Percentiles rank a stretch among this genome's conserved stretches.
Conservation (phyloP, 495 filamentous ascomycete species). For the Lasiosphaeriaceae sp. region DNA sequence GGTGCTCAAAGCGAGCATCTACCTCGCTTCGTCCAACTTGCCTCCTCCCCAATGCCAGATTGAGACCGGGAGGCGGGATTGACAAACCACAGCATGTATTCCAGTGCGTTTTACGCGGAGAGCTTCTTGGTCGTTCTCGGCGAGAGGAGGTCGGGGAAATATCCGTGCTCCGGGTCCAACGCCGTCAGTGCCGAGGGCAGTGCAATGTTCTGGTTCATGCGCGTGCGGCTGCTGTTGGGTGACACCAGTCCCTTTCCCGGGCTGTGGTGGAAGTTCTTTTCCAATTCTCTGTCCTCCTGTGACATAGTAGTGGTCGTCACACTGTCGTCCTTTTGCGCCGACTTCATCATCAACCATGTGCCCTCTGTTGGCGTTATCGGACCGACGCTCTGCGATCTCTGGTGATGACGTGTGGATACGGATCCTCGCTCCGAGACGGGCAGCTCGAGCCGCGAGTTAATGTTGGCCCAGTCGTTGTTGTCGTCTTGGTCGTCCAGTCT, state of each 20-base stretch:
- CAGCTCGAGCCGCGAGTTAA: slow-evolving; percentile 70
- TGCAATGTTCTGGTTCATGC: slow-evolving; percentile 19
- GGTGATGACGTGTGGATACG: slow-evolving; percentile 25
- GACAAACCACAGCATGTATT: neutral
- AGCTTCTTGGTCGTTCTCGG: slow-evolving; percentile 12
- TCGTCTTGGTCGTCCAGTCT: slow-evolving; percentile 55
- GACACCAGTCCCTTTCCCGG: slow-evolving; percentile 2
- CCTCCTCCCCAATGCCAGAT: too few species aligned
- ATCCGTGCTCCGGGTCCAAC: slow-evolving; percentile 21
- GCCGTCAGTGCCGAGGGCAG: slow-evolving; percentile 18
- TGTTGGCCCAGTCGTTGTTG: slow-evolving; percentile 64
- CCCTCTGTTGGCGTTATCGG: slow-evolving; percentile 19
- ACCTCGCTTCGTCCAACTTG: too few species aligned
- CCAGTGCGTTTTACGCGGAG: neutral
- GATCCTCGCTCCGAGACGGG: slow-evolving; percentile 59
- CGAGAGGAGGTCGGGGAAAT: slow-evolving; percentile 17
- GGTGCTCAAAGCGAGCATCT: too few species aligned
- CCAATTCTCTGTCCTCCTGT: slow-evolving; percentile 13
- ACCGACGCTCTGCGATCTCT: slow-evolving; percentile 35
- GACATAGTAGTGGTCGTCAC: slow-evolving; percentile 5
- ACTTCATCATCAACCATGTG: slow-evolving; percentile 24
- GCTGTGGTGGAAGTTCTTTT: neutral
- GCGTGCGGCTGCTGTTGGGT: slow-evolving; percentile 34
- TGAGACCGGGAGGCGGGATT: too few species aligned
- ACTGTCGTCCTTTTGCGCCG: slow-evolving; percentile 3